These are phyloP conservation scores for Bacidia rubella DNA, from an alignment of 495 filamentous ascomycete species.

Conservation along the genomic window DNA sequence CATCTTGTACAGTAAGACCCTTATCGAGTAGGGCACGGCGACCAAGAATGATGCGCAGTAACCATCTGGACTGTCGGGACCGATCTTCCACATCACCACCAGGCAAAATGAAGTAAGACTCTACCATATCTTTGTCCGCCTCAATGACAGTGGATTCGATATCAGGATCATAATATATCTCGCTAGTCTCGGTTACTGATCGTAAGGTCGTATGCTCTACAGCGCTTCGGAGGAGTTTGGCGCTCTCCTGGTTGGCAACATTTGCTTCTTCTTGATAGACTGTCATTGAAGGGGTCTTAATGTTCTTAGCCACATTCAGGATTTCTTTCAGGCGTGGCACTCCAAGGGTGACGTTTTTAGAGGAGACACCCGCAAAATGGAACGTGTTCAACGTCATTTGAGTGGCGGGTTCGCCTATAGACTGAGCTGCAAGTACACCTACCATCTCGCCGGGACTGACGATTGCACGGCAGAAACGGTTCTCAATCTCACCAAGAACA, in stretches of 20 bases:
- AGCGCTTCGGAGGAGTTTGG: constrained; percentile 71
- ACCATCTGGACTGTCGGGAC: constrained; percentile 77
- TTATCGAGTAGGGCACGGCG: constrained; percentile 92
- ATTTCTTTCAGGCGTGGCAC: constrained; percentile 99
- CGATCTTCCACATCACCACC: constrained; percentile 62
- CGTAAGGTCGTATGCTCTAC: constrained; percentile 94
- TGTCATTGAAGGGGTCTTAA: constrained; percentile 96
- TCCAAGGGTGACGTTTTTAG: constrained; percentile 98
- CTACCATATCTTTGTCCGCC: constrained; percentile 83
- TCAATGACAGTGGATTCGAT: constrained; percentile 72
- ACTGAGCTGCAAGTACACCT: constrained; percentile 92
- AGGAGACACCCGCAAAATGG: constrained; percentile 99
- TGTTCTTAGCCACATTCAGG: constrained; percentile 90
- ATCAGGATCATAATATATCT: constrained; percentile 96
- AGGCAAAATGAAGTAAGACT: constrained; percentile 92
- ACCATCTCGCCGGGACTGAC: constrained; percentile 97
- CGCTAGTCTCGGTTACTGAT: constrained; percentile 76
- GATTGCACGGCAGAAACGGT: constrained; percentile 61
- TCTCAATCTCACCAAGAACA: constrained; percentile 82
- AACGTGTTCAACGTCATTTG: constrained; percentile 99
- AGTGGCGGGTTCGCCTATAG: constrained; percentile 95
- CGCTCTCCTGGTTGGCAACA: constrained; percentile 53
- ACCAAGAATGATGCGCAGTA: constrained; percentile 87
- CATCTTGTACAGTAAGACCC: constrained; percentile 78
- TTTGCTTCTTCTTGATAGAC: constrained; percentile 60